phyloP scores from a whole-genome alignment of 345 rosid species.

The Acer negundo region DNA sequence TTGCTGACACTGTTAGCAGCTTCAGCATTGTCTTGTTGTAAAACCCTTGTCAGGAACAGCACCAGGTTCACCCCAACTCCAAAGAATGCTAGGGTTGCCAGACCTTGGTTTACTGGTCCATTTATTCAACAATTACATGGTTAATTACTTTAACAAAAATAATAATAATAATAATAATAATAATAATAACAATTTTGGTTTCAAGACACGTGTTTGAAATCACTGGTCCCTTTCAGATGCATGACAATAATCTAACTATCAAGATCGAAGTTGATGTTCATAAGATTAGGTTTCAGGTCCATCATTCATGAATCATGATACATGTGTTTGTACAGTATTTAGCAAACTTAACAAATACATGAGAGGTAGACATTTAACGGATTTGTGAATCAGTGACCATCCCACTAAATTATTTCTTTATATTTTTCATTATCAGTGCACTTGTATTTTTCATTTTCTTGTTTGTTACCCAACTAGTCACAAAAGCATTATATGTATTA shows the following conservation, averaged over 20 bases:
- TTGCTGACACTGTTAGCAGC: constrained; percentile 99
- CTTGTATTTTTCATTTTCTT: neutral
- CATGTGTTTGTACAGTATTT: constrained; percentile 16
- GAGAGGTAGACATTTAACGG: neutral
- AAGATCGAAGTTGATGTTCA: neutral
- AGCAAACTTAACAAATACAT: constrained; percentile 17
- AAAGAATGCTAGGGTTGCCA: constrained; percentile 96
- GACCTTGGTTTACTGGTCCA: constrained; percentile 85
- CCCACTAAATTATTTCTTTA: too few species aligned
- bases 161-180: too few species aligned
- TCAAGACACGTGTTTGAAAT: too few species aligned
- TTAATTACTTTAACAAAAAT: neutral
- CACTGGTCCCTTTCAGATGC: neutral
- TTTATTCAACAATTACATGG: neutral
- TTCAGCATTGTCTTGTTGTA: constrained; percentile 89
- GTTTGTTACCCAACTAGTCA: neutral
- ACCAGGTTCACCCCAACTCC: constrained; percentile 98
- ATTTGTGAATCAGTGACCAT: too few species aligned
- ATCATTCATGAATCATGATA: constrained; percentile 7
- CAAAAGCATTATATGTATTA: neutral
- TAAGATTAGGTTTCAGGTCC: neutral
- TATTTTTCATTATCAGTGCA: neutral
- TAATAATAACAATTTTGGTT: too few species aligned
- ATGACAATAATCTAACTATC: constrained; percentile 2
- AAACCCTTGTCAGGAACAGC: constrained; percentile 89